phyloP scores from a whole-genome alignment of 495 filamentous ascomycete species.

The Aspergillus nanangensis region DNA sequence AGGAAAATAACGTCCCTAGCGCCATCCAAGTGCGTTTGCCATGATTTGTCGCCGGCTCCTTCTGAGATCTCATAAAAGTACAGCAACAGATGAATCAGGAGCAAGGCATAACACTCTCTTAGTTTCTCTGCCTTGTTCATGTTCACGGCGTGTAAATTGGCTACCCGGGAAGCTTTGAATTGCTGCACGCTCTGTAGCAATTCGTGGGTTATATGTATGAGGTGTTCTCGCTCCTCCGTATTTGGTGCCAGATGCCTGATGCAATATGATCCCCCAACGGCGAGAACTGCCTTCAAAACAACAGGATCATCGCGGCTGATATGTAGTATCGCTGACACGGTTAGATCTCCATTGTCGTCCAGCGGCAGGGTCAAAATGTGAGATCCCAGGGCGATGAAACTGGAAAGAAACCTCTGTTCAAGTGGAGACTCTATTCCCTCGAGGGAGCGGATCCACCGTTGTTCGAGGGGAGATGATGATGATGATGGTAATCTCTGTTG shows the following conservation, averaged over 20 bases:
- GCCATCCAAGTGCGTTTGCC: not conserved
- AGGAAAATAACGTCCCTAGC: not conserved
- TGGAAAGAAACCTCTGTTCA: not conserved
- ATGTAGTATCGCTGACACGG: not conserved
- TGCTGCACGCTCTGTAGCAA: not conserved
- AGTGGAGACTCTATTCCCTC: not conserved
- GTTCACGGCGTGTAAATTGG: not conserved
- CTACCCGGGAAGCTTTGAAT: not conserved
- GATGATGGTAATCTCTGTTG: too few species aligned
- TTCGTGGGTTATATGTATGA: not conserved
- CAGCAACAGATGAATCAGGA: not conserved
- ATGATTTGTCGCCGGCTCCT: not conserved
- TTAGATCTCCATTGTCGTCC: not conserved
- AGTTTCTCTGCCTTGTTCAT: not conserved
- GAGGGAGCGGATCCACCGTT: not conserved
- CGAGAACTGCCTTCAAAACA: not conserved
- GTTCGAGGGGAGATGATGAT: too few species aligned
- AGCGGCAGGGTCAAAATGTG: not conserved
- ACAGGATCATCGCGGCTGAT: not conserved
- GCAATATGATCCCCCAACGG: not conserved
- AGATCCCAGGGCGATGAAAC: not conserved
- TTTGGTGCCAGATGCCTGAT: not conserved
- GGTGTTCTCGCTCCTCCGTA: not conserved
- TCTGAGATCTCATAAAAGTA: not conserved
- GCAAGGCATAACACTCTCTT: not conserved